Conservation (phyloP, 176 grass and related monocot species). For the Oryza meridionalis region DNA sequence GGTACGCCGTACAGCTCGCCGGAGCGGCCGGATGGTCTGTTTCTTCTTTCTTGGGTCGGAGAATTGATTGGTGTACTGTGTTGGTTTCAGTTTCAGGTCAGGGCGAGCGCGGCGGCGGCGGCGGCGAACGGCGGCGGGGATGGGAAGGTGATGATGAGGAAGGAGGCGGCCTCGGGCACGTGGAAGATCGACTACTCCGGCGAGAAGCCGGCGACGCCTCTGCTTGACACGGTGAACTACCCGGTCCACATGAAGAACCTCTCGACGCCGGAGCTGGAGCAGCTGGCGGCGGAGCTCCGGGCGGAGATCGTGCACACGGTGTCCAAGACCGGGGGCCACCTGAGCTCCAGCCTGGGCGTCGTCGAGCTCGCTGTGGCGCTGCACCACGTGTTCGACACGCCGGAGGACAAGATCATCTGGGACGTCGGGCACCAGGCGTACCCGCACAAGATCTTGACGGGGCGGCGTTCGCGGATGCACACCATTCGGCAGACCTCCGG, state of each 20-base stretch:
- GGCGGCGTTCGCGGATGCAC: slow-evolving; percentile 83
- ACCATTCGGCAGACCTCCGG: slow-evolving; percentile 88
- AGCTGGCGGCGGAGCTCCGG: slow-evolving; percentile 84
- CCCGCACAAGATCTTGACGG: slow-evolving; percentile 95
- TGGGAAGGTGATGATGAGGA: slow-evolving; percentile 49
- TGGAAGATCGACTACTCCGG: slow-evolving; percentile 72
- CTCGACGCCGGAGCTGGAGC: slow-evolving; percentile 73
- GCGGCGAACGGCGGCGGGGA: slow-evolving; percentile 16
- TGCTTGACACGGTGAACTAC: slow-evolving; percentile 81
- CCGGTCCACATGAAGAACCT: slow-evolving; percentile 97
- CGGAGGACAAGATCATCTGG: slow-evolving; percentile 95
- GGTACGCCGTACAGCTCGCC: slow-evolving; percentile 31
- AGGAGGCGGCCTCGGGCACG: slow-evolving; percentile 11
- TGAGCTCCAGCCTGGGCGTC: slow-evolving; percentile 86
- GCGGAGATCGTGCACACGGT: slow-evolving; percentile 72
- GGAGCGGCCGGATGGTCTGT: not conserved
- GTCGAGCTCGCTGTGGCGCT: slow-evolving; percentile 86
- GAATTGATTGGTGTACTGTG: no score
- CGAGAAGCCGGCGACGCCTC: slow-evolving; percentile 77
- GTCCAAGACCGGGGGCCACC: slow-evolving; percentile 76
- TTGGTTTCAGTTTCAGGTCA: slow-evolving; percentile 49
- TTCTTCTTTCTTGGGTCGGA: not conserved
- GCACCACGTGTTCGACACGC: slow-evolving; percentile 92
- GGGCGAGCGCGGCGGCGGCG: slow-evolving; percentile 47
- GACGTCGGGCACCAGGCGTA: slow-evolving; percentile 97